Conservation (phyloP, 495 filamentous ascomycete genomes). For the Bacidia gigantensis region DNA sequence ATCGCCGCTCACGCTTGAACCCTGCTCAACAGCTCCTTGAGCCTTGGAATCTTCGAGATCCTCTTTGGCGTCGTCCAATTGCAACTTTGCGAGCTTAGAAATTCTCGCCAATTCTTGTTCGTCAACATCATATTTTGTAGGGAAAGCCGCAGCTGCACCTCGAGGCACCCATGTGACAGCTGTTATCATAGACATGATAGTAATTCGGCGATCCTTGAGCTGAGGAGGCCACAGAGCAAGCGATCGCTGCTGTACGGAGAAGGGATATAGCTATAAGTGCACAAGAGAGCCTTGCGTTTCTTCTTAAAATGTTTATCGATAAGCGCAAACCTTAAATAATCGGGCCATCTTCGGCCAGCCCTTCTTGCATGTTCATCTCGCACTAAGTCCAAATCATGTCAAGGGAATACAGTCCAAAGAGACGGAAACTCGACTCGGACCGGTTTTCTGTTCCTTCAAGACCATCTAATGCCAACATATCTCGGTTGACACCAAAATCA, state of each 20-base stretch:
- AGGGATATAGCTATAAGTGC: too few relatives aligned
- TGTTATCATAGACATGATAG: slow-evolving; percentile 79
- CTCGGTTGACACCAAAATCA: slow-evolving; percentile 18
- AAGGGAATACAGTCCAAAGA: slow-evolving; percentile 37
- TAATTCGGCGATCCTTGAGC: too few relatives aligned
- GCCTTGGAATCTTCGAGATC: slow-evolving; percentile 57
- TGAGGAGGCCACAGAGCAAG: too few relatives aligned
- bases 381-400: slow-evolving; percentile 22
- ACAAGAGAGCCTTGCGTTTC: background rate
- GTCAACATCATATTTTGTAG: slow-evolving; percentile 77
- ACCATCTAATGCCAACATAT: slow-evolving; percentile 29
- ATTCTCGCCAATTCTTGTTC: slow-evolving; percentile 89
- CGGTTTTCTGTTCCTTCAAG: slow-evolving; percentile 39
- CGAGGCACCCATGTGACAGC: slow-evolving; percentile 87
- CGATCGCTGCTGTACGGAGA: too few relatives aligned
- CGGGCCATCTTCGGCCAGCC: too few relatives aligned
- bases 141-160: slow-evolving; percentile 84
- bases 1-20: slow-evolving; percentile 9
- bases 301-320: background rate
- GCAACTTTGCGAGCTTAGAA: slow-evolving; percentile 71
- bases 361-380: too few relatives aligned
- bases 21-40: slow-evolving; percentile 21
- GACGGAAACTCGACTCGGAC: slow-evolving; percentile 48
- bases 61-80: slow-evolving; percentile 84
- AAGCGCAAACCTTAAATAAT: too few relatives aligned